These are phyloP conservation scores for Ophiocordyceps camponoti-saundersi DNA, from an alignment of 2,329 filamentous ascomycete species.

Conservation along the genomic window DNA sequence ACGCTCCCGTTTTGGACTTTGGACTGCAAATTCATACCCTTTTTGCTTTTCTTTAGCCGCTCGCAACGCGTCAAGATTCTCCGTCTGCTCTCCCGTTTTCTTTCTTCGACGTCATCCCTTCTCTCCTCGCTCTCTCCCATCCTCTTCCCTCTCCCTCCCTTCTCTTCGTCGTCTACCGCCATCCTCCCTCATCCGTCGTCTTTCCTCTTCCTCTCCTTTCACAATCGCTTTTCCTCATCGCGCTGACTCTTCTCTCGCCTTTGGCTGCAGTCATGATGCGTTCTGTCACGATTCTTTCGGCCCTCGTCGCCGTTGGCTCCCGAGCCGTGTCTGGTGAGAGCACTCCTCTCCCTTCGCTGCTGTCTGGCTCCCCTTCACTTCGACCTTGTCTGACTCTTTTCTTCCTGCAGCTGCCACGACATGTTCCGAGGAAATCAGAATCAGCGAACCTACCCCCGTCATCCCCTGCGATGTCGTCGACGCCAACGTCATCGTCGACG, in stretches of 20 bases:
- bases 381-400: too few species aligned
- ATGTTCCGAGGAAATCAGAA: constrained; percentile 39
- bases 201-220: not conserved
- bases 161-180: not conserved
- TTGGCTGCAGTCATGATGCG: constrained; percentile 26
- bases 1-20: constrained; percentile 5
- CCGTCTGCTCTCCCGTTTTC: constrained; percentile 4
- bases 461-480: constrained; percentile 54
- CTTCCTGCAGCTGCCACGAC: constrained; percentile 12
- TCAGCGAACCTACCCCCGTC: constrained; percentile 40
- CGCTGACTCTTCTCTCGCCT: constrained; percentile 5
- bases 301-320: constrained; percentile 23
- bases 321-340: constrained; percentile 25
- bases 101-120: not conserved
- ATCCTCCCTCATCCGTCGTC: not conserved
- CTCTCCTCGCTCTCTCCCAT: not conserved
- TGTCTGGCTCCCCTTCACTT: not conserved
- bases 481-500: constrained; percentile 50
- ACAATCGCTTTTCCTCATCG: not conserved
- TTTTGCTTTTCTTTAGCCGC: constrained; percentile 2
- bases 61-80: constrained; percentile 2
- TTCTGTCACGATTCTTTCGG: constrained; percentile 26
- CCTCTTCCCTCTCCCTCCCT: not conserved
- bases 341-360: not conserved
- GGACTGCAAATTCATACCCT: constrained; percentile 7